These are phyloP conservation scores for Apocynum venetum DNA, from an alignment of 257 asterid genomes.

Conservation along the genomic window DNA sequence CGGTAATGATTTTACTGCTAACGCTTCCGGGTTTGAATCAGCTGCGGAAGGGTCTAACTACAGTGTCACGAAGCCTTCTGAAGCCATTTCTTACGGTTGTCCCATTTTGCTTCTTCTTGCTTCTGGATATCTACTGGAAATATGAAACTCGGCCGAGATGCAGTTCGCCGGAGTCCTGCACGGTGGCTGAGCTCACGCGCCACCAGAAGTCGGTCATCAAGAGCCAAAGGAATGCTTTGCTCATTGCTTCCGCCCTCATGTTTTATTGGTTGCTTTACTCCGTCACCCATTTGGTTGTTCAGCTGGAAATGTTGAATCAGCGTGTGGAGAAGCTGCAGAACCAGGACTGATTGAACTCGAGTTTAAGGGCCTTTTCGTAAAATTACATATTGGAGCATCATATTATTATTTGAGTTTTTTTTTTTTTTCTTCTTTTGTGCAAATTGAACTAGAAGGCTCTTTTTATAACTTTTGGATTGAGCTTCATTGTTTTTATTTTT, in stretches of 20 bases:
- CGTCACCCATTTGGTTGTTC: conserved; percentile 36
- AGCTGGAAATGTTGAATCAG: conserved; percentile 39
- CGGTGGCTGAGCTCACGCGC: conserved; percentile 32
- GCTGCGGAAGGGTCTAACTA: conserved; percentile 37
- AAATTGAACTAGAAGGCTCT: too few species aligned
- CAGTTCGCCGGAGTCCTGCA: conserved; percentile 27
- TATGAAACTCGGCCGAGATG: conserved; percentile 47
- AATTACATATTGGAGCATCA: not conserved
- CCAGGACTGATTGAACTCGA: conserved; percentile 12
- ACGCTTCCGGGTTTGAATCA: conserved; percentile 28
- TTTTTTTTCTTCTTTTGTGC: too few species aligned
- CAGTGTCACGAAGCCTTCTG: conserved; percentile 32
- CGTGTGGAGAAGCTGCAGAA: conserved; percentile 31
- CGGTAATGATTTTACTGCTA: conserved; percentile 43
- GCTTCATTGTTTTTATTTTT: too few species aligned
- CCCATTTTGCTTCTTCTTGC: conserved; percentile 40
- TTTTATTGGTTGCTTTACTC: conserved; percentile 49
- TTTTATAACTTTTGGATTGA: too few species aligned
- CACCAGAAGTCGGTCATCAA: conserved; percentile 48
- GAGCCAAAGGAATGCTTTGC: conserved; percentile 48
- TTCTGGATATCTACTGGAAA: conserved; percentile 61
- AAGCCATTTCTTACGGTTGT: conserved; percentile 47
- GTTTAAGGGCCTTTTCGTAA: not conserved
- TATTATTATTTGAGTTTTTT: too few species aligned
- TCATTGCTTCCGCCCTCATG: conserved; percentile 42